Evolutionary conservation across 176 grass and related monocot species (phyloP).

Genomic region (Carex pumila): DNA sequence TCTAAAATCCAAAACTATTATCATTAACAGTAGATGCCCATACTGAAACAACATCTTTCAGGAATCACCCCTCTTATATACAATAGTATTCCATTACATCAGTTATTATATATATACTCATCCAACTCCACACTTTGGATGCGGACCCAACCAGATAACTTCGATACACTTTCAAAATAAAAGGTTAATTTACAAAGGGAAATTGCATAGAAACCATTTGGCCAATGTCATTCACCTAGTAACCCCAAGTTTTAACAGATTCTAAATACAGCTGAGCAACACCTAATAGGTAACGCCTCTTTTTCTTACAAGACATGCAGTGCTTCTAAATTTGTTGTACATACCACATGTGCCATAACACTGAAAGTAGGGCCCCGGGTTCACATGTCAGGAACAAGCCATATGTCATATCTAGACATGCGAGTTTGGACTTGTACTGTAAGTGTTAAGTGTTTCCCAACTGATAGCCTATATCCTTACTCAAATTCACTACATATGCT

Average conservation of each 20-base stretch:
- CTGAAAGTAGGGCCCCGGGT: neutral
- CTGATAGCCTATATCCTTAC: neutral
- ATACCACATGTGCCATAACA: neutral
- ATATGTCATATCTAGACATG: neutral
- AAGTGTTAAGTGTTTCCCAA: neutral
- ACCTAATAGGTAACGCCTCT: neutral
- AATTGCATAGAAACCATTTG: conserved; percentile 12
- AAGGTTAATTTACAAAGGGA: conserved; percentile 20
- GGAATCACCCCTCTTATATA: conserved; percentile 5
- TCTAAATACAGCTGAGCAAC: neutral
- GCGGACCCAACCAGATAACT: conserved; percentile 28
- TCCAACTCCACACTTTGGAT: conserved; percentile 43
- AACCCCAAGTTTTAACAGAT: neutral
- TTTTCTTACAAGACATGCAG: neutral
- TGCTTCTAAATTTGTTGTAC: neutral
- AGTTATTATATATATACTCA: conserved; percentile 38
- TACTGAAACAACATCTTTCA: neutral
- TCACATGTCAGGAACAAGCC: neutral
- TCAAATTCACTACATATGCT: conserved; percentile 2
- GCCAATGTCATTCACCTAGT: neutral
- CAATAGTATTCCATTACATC: conserved; percentile 45
- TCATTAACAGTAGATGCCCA: neutral
- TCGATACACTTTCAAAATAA: neutral
- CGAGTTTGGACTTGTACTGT: neutral
- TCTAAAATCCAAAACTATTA: neutral